Evolutionary conservation across 2,329 filamentous ascomycete genomes (phyloP), one percentile per base, ranked within the genome.

Genomic region (Colletotrichum cereale): DNA sequence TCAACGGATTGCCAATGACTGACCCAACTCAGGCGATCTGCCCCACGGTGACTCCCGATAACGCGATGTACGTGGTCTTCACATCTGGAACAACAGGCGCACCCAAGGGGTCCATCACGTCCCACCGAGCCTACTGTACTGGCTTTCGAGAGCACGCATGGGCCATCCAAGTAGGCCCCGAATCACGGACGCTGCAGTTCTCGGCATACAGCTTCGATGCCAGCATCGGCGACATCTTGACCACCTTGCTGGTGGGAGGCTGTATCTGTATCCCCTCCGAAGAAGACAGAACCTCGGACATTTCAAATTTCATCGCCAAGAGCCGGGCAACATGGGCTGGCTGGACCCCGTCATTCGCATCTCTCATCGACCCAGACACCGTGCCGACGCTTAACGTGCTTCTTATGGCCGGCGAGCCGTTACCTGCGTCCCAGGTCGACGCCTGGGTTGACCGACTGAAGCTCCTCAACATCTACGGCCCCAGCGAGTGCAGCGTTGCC

Each of bases 21-120:
- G 52, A 65, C 18, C 42, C 42, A 4, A 11, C 7, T 26, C 14
- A 10, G 2, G 44, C 52, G 7, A 53, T 58, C n/a, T 69, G 52
- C 42, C n/a, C 53, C 2, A 11, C 21, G 24, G 61, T 65, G 24
- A 52, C 61, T 3, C 62, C 67, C 18, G 61, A 60, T 36, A 70
- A 60, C 16, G 67, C 62, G 36, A 34, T 56, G 62, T 80, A 79
- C 52, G 83, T 86, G 74, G 86, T 87, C 75, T 88, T 87, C 75
- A 88, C 86, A 24, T 87, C 86, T 6, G 86, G 86, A 6, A 87
- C 84, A 31, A 88, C 86, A 0, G 86, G 86, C 16, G 78, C 79
- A 26, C 86, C 63, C 56, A 88, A 88, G 76, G 86, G 70, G 5
- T 44, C 42, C 7, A 44, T 44, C 18, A 44, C 42, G 21, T 44